These are phyloP conservation scores for Mycena polygramma DNA, from an alignment of 768 basidiomycete species.

Conservation along the genomic window DNA sequence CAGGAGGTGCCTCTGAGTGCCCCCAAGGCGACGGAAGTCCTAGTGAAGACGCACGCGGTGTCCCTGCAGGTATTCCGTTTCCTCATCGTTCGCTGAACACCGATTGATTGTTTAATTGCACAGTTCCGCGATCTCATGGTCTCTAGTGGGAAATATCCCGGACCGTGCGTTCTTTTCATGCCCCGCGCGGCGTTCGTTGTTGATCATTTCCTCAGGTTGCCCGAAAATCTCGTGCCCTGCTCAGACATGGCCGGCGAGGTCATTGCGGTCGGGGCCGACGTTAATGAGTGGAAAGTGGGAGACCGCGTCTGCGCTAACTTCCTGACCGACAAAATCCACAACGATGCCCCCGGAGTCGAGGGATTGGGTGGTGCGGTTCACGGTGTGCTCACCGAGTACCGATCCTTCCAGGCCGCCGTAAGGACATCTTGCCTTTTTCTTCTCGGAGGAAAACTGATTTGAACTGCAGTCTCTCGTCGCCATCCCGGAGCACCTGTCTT, in stretches of 20 bases:
- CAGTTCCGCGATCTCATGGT: slow-evolving; percentile 66
- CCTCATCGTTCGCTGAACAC: not conserved
- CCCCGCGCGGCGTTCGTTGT: not conserved
- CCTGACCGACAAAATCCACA: slow-evolving; percentile 61
- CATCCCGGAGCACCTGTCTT: slow-evolving; percentile 69
- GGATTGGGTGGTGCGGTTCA: slow-evolving; percentile 60
- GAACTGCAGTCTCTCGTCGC: slow-evolving; percentile 57
- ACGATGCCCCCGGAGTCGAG: slow-evolving; percentile 53
- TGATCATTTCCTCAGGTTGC: slow-evolving; percentile 9
- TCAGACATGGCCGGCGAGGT: slow-evolving; percentile 73
- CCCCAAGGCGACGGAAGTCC: slow-evolving; percentile 61
- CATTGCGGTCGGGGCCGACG: slow-evolving; percentile 57
- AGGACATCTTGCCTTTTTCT: not conserved
- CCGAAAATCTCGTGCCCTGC: slow-evolving; percentile 49
- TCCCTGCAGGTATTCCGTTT: slow-evolving; percentile 58
- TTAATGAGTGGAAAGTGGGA: slow-evolving; percentile 63
- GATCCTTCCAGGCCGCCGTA: slow-evolving; percentile 54
- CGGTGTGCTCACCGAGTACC: slow-evolving; percentile 68
- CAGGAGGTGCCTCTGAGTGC: slow-evolving; percentile 43
- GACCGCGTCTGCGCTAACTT: slow-evolving; percentile 71
- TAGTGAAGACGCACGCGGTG: slow-evolving; percentile 68
- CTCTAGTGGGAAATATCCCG: slow-evolving; percentile 53
- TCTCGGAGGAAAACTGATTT: not conserved
- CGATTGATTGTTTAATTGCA: not conserved
- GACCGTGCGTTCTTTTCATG: slow-evolving; percentile 39